Percentiles rank a stretch among this genome's conserved stretches.
These are phyloP conservation scores for Tuber brumale DNA, from an alignment of 495 filamentous ascomycete genomes.

Conservation along the genomic window DNA sequence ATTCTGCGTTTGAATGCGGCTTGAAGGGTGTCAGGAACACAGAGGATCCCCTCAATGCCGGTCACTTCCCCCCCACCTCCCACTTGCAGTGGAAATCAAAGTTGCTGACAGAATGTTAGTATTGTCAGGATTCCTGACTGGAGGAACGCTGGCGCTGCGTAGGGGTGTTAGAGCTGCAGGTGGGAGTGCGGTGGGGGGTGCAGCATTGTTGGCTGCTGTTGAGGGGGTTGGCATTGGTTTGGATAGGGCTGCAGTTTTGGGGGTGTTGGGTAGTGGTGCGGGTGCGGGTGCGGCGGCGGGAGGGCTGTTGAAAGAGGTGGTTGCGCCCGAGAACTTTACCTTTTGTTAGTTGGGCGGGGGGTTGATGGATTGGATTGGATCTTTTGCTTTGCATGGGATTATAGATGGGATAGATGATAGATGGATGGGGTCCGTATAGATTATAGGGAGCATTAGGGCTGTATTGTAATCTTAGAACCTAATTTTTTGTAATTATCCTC, in stretches of 20 bases:
- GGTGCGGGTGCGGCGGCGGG: constrained; percentile 98
- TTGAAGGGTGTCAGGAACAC: constrained; percentile 91
- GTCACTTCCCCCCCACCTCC: constrained; percentile 45
- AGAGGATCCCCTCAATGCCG: constrained; percentile 95
- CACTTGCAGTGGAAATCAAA: not conserved
- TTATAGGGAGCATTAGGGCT: not conserved
- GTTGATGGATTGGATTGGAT: not conserved
- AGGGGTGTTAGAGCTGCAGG: constrained; percentile 81
- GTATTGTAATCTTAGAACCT: not conserved
- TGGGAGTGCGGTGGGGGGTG: constrained; percentile 93
- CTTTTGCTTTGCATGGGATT: not conserved
- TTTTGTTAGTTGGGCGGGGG: constrained; percentile 18
- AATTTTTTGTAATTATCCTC: not conserved
- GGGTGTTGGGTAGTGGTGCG: constrained; percentile 84
- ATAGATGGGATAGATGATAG: not conserved
- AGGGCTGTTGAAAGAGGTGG: constrained; percentile 93
- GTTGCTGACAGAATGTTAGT: constrained; percentile 44
- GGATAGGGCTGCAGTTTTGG: constrained; percentile 75
- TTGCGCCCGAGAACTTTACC: constrained; percentile 51
- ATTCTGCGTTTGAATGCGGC: constrained; percentile 90
- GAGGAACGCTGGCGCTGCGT: constrained; percentile 80
- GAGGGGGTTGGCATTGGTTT: constrained; percentile 97
- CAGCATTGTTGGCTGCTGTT: constrained; percentile 84
- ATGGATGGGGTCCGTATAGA: not conserved
- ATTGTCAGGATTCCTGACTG: constrained; percentile 94